Evolutionary conservation across 768 basidiomycete genomes (phyloP).

Genomic region (Leccinum longicurvipes): DNA sequence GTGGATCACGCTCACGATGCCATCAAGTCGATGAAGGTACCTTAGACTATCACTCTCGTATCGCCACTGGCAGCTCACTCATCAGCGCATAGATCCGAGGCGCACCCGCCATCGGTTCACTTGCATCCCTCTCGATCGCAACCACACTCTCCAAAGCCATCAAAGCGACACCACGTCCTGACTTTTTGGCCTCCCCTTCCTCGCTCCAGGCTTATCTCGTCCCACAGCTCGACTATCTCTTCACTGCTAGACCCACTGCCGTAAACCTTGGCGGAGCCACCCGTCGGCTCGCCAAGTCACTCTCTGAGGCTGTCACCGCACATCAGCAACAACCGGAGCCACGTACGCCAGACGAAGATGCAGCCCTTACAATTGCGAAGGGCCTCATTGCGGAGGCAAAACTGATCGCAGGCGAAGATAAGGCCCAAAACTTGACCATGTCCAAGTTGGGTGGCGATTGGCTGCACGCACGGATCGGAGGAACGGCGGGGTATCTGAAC

Average conservation of each 20-base stretch:
- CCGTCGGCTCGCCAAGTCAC: conserved; percentile 55
- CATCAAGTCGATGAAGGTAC: conserved; percentile 93
- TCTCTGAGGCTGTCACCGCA: conserved; percentile 28
- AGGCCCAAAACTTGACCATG: conserved; percentile 84
- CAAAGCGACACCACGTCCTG: conserved; percentile 42
- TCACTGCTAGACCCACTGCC: conserved; percentile 90
- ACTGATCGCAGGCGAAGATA: conserved; percentile 81
- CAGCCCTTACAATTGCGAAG: conserved; percentile 46
- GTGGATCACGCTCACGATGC: conserved; percentile 88
- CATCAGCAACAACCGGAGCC: conserved; percentile 18
- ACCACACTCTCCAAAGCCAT: conserved; percentile 58
- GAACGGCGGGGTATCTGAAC: conserved; percentile 53
- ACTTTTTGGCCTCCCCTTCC: conserved; percentile 51
- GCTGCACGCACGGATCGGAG: conserved; percentile 49
- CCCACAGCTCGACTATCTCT: conserved; percentile 65
- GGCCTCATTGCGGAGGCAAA: conserved; percentile 69
- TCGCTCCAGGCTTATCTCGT: conserved; percentile 54
- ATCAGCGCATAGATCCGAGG: conserved; percentile 64
- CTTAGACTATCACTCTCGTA: conserved; percentile 1
- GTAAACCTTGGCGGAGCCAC: conserved; percentile 92
- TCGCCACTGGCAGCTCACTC: not conserved
- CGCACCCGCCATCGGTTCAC: conserved; percentile 91
- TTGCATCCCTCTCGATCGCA: conserved; percentile 79
- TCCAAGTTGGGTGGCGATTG: conserved; percentile 82
- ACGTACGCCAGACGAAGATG: conserved; percentile 26